Percentiles rank a stretch among this genome's conserved stretches.
Conservation (phyloP, 73 alveolate species). For the Paraurostyla sp. region DNA sequence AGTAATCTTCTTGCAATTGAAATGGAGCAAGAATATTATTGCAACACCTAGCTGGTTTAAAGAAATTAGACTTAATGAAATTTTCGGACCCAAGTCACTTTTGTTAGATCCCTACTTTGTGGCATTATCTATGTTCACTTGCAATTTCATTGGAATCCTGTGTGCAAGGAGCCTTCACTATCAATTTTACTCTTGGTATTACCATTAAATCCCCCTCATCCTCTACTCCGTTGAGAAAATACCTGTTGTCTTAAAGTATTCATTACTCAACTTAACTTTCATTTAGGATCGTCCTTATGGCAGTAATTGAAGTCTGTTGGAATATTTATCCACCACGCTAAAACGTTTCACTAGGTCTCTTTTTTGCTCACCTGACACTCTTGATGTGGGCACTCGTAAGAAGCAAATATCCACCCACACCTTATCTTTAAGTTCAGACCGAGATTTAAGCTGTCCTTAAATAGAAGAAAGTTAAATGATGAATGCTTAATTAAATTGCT, state of each 20-base stretch:
- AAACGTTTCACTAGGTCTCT: neutral
- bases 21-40: conserved; percentile 53
- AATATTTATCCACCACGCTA: conserved; percentile 53
- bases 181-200: conserved; percentile 78
- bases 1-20: conserved; percentile 40
- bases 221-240: neutral
- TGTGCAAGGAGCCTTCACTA: conserved; percentile 79
- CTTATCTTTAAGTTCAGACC: too few relatives aligned
- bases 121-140: conserved; percentile 36
- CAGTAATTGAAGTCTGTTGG: conserved; percentile 58
- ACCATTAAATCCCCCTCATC: conserved; percentile 64
- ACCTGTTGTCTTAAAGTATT: neutral
- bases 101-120: conserved; percentile 41
- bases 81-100: neutral
- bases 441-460: neutral
- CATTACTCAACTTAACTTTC: too few relatives aligned
- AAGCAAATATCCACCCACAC: neutral
- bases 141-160: conserved; percentile 72
- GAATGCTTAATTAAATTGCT: neutral
- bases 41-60: conserved; percentile 17
- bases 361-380: neutral
- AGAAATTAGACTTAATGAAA: conserved; percentile 15
- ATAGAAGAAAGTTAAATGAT: neutral
- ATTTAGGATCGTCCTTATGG: neutral
- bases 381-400: neutral